A percentile compares a stretch with the other conserved stretches of the same genome.
Conservation (phyloP, 345 rosid species). For the Heritiera littoralis region DNA sequence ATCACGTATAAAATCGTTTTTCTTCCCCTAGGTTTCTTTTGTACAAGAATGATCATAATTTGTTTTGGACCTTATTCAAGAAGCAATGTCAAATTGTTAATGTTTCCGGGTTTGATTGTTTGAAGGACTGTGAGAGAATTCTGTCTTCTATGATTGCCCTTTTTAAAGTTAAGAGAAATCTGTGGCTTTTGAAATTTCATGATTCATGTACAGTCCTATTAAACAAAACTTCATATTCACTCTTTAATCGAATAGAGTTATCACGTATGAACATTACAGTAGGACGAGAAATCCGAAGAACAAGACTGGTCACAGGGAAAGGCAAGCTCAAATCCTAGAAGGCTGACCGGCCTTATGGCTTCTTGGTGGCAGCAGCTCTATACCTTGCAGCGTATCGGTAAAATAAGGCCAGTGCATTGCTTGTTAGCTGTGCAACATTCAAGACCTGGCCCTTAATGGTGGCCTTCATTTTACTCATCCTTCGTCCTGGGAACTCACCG, state of each 20-base stretch:
- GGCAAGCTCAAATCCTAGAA: background rate
- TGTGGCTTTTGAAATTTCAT: background rate
- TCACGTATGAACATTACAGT: background rate
- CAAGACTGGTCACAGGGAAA: background rate
- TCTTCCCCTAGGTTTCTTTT: background rate
- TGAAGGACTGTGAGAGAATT: background rate
- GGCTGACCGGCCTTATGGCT: conserved; percentile 3
- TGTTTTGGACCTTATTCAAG: background rate
- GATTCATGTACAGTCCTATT: background rate
- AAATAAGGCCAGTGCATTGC: conserved; percentile 82
- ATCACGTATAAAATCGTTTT: background rate
- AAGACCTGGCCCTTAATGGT: conserved; percentile 68
- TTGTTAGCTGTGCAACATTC: conserved; percentile 73
- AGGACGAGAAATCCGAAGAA: background rate
- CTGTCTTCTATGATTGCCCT: too few relatives aligned
- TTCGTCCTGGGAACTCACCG: conserved; percentile 53
- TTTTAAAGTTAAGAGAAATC: too few relatives aligned
- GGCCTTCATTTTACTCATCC: conserved; percentile 70
- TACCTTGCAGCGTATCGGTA: conserved; percentile 54
- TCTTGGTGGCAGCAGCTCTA: conserved; percentile 30
- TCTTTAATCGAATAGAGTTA: background rate
- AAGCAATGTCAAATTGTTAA: background rate
- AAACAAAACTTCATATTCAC: conserved; percentile 7
- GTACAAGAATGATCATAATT: background rate
- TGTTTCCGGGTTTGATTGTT: background rate